Evolutionary conservation across 495 filamentous ascomycete genomes (phyloP), one percentile per base, ranked within the genome.

Genomic region (Penicillium herquei): DNA sequence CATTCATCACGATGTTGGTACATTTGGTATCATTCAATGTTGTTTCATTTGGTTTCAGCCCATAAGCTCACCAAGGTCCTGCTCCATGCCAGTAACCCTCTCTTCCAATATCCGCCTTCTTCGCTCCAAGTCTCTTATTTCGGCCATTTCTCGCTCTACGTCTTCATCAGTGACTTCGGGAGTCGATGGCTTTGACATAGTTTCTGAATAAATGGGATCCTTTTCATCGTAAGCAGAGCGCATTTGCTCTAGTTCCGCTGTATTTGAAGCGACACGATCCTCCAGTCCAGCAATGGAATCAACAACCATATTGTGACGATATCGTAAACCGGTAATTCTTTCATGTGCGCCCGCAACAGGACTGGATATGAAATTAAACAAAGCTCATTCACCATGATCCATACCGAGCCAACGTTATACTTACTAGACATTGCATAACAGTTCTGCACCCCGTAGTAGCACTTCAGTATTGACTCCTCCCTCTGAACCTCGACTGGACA

Each of bases 91-190:
- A 44, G 75, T 84, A 31, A 97, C 81, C 49, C 91, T 83, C 34
- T 84, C 85, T 70, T 97, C 92, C 30, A 98, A 61, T 39, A 77
- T 78, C 43, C 75, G 81, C 73, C 93, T 94, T 4, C 92, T 96
- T 69, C 96, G 95, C 48, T 98, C 97, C 39, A 98, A 75, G 68
- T 98, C 95, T 14, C 91, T 92, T 69, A 98, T 98, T 70, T 98
- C 94, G 51, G 94, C 95, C 35, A 98, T 81, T 37, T 94, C 84
- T 46, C 90, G 79, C 65, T 98, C 92, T 54, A 98, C 92, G 47
- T 91, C 86, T 47, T 83, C 80, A 52, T 89, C 84, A 37, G 79
- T 95, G 35, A 91, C 63, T 2, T 78, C 70, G 2, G 70, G 68
- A 2, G 71, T 75, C 10, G 77, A 74, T 11, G 69, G 57, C 3